These are phyloP conservation scores for Drosera spatulata DNA, from an alignment of 179 eudicot species.

Conservation along the genomic window DNA sequence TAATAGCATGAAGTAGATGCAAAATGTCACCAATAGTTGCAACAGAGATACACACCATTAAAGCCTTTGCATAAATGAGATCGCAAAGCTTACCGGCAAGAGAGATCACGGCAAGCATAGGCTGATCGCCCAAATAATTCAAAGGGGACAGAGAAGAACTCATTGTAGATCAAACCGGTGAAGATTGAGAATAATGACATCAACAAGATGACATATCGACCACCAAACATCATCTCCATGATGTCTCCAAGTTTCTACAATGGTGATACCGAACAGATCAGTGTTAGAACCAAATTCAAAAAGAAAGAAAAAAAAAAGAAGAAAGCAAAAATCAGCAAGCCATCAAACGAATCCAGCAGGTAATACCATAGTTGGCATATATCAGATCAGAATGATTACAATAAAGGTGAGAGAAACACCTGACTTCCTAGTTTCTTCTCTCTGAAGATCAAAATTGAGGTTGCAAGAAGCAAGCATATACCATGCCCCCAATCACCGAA, in stretches of 20 bases:
- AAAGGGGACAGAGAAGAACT: conserved; percentile 68
- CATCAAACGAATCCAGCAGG: no score
- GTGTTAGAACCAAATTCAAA: not conserved
- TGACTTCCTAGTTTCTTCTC: conserved; percentile 51
- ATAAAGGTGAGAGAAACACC: conserved; percentile 18
- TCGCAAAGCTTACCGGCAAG: conserved; percentile 38
- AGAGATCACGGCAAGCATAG: conserved; percentile 52
- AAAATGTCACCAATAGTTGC: not conserved
- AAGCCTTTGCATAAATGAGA: not conserved
- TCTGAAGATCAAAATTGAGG: conserved; percentile 33
- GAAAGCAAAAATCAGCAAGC: no score
- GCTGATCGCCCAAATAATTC: conserved; percentile 58
- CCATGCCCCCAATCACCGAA: conserved; percentile 89
- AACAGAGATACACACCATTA: not conserved
- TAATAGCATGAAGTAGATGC: conserved; percentile 1
- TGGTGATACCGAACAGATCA: not conserved
- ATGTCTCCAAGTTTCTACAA: conserved; percentile 72
- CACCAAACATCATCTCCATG: conserved; percentile 71
- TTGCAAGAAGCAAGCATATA: conserved; percentile 50
- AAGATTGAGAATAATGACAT: conserved; percentile 71
- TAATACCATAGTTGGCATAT: no score
- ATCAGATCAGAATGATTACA: no score
- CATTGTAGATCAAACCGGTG: conserved; percentile 66
- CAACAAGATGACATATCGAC: conserved; percentile 62
- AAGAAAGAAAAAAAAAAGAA: not conserved